Evolutionary conservation across 2,329 filamentous ascomycete genomes (phyloP).

Genomic region (Apiospora aurea): DNA sequence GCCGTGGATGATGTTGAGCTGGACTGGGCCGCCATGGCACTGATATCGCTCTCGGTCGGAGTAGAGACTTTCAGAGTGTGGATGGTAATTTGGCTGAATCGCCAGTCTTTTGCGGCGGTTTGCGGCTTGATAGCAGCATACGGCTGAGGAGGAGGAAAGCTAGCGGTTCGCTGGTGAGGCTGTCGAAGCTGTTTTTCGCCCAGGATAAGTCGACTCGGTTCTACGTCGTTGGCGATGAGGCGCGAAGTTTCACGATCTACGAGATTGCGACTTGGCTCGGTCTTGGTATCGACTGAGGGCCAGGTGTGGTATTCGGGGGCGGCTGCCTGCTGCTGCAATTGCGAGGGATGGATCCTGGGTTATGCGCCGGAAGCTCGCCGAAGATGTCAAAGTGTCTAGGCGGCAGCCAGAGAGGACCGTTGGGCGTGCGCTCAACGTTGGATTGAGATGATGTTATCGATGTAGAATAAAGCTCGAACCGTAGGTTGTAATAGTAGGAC

Average conservation of each 20-base stretch:
- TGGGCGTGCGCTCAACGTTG: constrained; percentile 25
- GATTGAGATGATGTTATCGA: constrained; percentile 42
- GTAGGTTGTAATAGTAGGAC: constrained; percentile 71
- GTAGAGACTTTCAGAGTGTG: constrained; percentile 73
- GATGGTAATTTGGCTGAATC: constrained; percentile 80
- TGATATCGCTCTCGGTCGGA: constrained; percentile 33
- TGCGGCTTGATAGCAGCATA: constrained; percentile 54
- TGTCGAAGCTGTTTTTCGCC: constrained; percentile 48
- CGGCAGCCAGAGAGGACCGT: constrained; percentile 58
- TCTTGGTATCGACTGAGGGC: constrained; percentile 23
- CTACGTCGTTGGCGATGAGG: constrained; percentile 40
- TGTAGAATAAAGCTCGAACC: constrained; percentile 67
- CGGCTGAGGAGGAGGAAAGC: constrained; percentile 52
- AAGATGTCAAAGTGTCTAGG: constrained; percentile 58
- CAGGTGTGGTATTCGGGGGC: not conserved
- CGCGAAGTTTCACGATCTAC: constrained; percentile 59
- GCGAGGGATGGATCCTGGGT: constrained; percentile 26
- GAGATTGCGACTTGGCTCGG: constrained; percentile 40
- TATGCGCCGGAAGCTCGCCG: constrained; percentile 60
- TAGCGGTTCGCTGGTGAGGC: constrained; percentile 46
- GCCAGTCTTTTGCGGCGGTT: constrained; percentile 72
- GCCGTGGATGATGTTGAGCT: constrained; percentile 54
- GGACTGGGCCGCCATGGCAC: constrained; percentile 44
- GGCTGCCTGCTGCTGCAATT: constrained; percentile 27
- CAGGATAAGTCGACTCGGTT: constrained; percentile 47